Conservation (phyloP, 768 basidiomycete species). For the Chalciporus pseudorubinellus region DNA sequence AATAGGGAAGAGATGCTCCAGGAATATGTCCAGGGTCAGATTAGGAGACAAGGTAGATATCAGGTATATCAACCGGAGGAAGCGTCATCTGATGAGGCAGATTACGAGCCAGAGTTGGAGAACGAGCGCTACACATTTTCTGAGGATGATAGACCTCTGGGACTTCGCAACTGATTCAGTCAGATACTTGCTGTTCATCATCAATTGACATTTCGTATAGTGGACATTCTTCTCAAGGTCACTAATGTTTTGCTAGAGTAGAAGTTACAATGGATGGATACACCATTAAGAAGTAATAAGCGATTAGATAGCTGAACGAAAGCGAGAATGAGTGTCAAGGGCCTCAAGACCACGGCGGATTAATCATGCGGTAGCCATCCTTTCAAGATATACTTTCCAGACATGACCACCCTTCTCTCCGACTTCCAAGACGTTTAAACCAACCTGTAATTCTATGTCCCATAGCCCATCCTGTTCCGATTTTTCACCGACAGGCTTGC, state of each 20-base stretch:
- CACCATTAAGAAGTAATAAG: conserved; percentile 34
- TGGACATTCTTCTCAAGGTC: neutral
- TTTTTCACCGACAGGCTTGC: conserved; percentile 45
- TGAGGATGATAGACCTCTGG: conserved; percentile 25
- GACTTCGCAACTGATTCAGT: conserved; percentile 13
- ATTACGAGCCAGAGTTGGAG: conserved; percentile 24
- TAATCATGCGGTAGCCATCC: conserved; percentile 29
- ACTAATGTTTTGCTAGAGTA: conserved; percentile 24
- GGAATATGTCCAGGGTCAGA: conserved; percentile 52
- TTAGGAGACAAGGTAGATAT: conserved; percentile 60
- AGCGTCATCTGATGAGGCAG: conserved; percentile 44
- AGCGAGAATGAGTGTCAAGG: conserved; percentile 4
- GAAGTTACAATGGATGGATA: conserved; percentile 24
- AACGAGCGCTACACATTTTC: conserved; percentile 1
- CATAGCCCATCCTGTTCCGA: conserved; percentile 52
- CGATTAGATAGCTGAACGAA: conserved; percentile 23
- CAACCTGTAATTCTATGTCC: conserved; percentile 58
- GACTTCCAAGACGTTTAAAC: conserved; percentile 65
- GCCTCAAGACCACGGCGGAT: neutral
- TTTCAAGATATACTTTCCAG: conserved; percentile 70
- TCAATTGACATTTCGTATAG: conserved; percentile 9
- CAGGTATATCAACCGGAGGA: conserved; percentile 64
- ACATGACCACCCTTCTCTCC: conserved; percentile 67
- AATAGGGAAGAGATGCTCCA: conserved; percentile 64
- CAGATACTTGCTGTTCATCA: conserved; percentile 6